Conservation (phyloP, 495 filamentous ascomycete genomes). For the Talaromyces wortmannii region DNA sequence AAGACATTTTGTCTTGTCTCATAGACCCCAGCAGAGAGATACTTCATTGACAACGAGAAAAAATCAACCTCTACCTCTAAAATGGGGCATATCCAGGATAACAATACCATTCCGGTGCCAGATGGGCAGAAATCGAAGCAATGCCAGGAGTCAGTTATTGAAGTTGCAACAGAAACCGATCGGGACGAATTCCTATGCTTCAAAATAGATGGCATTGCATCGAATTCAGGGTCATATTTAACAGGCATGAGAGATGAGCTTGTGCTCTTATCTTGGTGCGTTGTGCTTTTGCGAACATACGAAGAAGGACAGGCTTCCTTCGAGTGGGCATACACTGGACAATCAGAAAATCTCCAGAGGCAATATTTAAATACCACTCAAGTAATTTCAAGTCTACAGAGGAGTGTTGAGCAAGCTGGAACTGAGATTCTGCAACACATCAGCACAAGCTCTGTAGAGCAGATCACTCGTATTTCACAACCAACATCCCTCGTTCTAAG, state of each 20-base stretch:
- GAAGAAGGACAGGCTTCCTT: slow-evolving; percentile 29
- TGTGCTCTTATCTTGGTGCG: slow-evolving; percentile 35
- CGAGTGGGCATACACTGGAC: slow-evolving; percentile 26
- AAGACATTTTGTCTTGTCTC: too few relatives aligned
- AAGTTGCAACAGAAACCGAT: neutral
- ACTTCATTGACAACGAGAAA: neutral
- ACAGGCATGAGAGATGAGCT: slow-evolving; percentile 31
- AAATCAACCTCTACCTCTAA: slow-evolving; percentile 9
- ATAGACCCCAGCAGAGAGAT: neutral
- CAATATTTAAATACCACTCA: slow-evolving; percentile 7
- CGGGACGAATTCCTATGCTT: slow-evolving; percentile 10
- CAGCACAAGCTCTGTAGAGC: slow-evolving; percentile 1
- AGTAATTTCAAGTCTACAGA: slow-evolving; percentile 18
- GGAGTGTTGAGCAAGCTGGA: slow-evolving; percentile 11
- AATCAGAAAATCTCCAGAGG: neutral
- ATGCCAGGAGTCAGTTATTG: neutral
- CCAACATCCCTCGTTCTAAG: slow-evolving; percentile 22
- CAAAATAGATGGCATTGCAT: slow-evolving; percentile 10
- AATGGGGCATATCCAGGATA: slow-evolving; percentile 21
- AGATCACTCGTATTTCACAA: neutral
- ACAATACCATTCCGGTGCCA: slow-evolving; percentile 1
- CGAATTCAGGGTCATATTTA: slow-evolving; percentile 6
- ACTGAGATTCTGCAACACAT: slow-evolving; percentile 15
- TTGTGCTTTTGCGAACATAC: slow-evolving; percentile 27
- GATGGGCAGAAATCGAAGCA: neutral